Conservation (phyloP, 2,329 filamentous ascomycete genomes). For the Metarhizium sp. region DNA sequence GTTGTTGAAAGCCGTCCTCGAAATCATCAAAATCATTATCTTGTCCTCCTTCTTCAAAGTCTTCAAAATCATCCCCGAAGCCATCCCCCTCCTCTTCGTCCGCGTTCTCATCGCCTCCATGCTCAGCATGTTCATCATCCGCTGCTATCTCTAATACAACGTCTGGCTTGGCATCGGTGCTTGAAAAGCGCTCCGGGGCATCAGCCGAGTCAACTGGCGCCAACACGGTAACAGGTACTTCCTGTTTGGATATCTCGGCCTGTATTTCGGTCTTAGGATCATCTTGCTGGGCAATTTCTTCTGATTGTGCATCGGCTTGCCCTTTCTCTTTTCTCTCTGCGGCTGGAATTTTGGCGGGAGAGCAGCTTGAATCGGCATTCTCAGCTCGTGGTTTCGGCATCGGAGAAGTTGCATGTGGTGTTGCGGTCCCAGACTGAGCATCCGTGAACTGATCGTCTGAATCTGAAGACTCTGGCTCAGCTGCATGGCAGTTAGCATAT, state of each 20-base stretch:
- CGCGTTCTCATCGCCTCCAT: neutral
- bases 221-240: slow-evolving; percentile 34
- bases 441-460: slow-evolving; percentile 64
- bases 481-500: slow-evolving; percentile 18
- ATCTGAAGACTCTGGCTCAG: slow-evolving; percentile 42
- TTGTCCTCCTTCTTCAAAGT: slow-evolving; percentile 50
- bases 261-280: slow-evolving; percentile 15
- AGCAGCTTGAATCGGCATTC: slow-evolving; percentile 40
- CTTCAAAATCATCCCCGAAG: slow-evolving; percentile 53
- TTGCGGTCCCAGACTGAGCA: slow-evolving; percentile 44
- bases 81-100: slow-evolving; percentile 24
- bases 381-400: slow-evolving; percentile 51
- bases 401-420: slow-evolving; percentile 35
- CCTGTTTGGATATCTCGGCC: slow-evolving; percentile 13
- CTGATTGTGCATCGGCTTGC: slow-evolving; percentile 47
- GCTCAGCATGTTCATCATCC: neutral
- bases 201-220: slow-evolving; percentile 18
- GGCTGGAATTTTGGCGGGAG: slow-evolving; percentile 53
- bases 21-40: slow-evolving; percentile 59
- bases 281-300: slow-evolving; percentile 45
- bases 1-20: slow-evolving; percentile 60
- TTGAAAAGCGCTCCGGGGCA: slow-evolving; percentile 7
- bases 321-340: slow-evolving; percentile 48
- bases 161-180: slow-evolving; percentile 45
- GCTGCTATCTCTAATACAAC: slow-evolving; percentile 24